Evolutionary conservation across 2,329 filamentous ascomycete genomes (phyloP).

Genomic region (Aspergillus sp.): DNA sequence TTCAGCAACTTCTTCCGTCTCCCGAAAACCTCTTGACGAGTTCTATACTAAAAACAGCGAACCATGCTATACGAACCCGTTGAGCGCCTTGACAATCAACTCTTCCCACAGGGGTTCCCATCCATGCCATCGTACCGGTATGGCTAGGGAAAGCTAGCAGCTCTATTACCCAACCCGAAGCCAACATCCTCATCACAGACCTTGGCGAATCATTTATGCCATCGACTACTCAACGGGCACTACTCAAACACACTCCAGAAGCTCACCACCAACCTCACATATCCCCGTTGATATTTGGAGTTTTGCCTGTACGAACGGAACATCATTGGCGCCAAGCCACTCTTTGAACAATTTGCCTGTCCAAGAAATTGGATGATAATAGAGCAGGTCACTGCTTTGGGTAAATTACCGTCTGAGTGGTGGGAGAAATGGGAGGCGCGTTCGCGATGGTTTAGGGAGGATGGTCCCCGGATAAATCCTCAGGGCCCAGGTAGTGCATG

Average conservation of each 20-base stretch:
- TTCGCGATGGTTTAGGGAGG: slow-evolving; percentile 15
- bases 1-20: slow-evolving; percentile 14
- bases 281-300: slow-evolving; percentile 19
- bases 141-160: slow-evolving; percentile 20
- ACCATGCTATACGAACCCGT: slow-evolving; percentile 6
- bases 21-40: slow-evolving; percentile 5
- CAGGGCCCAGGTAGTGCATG: neutral
- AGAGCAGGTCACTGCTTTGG: slow-evolving; percentile 21
- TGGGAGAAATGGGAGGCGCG: slow-evolving; percentile 18
- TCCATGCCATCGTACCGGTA: slow-evolving; percentile 10
- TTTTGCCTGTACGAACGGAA: slow-evolving; percentile 25
- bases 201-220: slow-evolving; percentile 19
- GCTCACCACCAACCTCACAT: slow-evolving; percentile 14
- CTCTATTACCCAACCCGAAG: slow-evolving; percentile 13
- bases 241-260: slow-evolving; percentile 5
- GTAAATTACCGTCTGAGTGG: slow-evolving; percentile 17
- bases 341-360: slow-evolving; percentile 16
- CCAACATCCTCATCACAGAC: slow-evolving; percentile 16
- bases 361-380: slow-evolving; percentile 15
- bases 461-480: slow-evolving; percentile 8
- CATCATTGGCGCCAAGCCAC: slow-evolving; percentile 20
- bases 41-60: slow-evolving; percentile 8
- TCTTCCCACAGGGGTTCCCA: slow-evolving; percentile 11
- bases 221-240: slow-evolving; percentile 1
- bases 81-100: slow-evolving; percentile 9